These are phyloP conservation scores for Penicillium brasilianum DNA, from an alignment of 2,329 filamentous ascomycete species.

Conservation along the genomic window DNA sequence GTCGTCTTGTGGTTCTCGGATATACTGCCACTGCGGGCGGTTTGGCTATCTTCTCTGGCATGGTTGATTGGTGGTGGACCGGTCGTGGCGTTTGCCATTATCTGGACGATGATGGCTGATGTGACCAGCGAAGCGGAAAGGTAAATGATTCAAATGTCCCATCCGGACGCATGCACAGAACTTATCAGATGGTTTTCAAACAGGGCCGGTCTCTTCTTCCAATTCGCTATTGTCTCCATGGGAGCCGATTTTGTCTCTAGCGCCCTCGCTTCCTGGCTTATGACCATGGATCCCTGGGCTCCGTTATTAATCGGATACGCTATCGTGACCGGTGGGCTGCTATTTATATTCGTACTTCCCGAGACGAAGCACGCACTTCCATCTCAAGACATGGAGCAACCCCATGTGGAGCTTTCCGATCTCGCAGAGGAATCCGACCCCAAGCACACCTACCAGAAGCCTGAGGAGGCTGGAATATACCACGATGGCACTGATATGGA, in stretches of 20 bases:
- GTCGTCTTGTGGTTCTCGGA: slow-evolving; percentile 46
- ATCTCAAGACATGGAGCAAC: slow-evolving; percentile 13
- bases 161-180: not conserved
- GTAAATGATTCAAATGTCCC: slow-evolving; percentile 26
- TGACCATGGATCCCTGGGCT: slow-evolving; percentile 48
- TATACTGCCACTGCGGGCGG: slow-evolving; percentile 51
- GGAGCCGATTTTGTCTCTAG: slow-evolving; percentile 47
- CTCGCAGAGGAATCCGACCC: slow-evolving; percentile 27
- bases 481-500: slow-evolving; percentile 27
- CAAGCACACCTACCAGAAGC: slow-evolving; percentile 17
- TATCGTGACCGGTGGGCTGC: slow-evolving; percentile 40
- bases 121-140: slow-evolving; percentile 54
- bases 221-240: slow-evolving; percentile 47
- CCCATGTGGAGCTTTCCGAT: slow-evolving; percentile 39
- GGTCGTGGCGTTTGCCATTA: slow-evolving; percentile 53
- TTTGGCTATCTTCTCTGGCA: slow-evolving; percentile 55
- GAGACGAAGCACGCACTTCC: slow-evolving; percentile 46
- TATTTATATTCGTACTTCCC: slow-evolving; percentile 42
- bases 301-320: slow-evolving; percentile 45
- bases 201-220: slow-evolving; percentile 49
- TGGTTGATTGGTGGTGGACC: slow-evolving; percentile 55
- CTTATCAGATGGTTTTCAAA: slow-evolving; percentile 1
- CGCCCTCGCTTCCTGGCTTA: slow-evolving; percentile 47
- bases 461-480: slow-evolving; percentile 17
- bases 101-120: slow-evolving; percentile 58